These are phyloP conservation scores for Aspergillus ochraceoroseus DNA, from an alignment of 2,329 filamentous ascomycete genomes.

Conservation along the genomic window DNA sequence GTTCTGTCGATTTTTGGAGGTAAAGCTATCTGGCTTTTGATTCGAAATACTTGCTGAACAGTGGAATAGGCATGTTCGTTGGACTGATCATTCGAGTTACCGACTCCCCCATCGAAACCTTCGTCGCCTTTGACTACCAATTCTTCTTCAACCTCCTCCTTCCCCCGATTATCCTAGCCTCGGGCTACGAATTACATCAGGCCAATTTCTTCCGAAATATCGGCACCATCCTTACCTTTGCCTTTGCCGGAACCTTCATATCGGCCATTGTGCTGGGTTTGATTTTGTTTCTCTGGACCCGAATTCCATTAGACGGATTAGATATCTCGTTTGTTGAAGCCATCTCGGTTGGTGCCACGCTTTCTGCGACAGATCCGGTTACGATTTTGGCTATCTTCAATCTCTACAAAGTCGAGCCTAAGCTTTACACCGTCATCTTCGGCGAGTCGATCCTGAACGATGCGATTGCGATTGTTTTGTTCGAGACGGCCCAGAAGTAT, in stretches of 20 bases:
- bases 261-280: slow-evolving; percentile 91
- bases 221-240: slow-evolving; percentile 93
- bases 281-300: slow-evolving; percentile 83
- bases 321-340: slow-evolving; percentile 90
- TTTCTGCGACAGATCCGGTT: slow-evolving; percentile 94
- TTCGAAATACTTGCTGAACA: slow-evolving; percentile 12
- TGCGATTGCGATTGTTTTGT: slow-evolving; percentile 95
- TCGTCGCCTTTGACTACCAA: slow-evolving; percentile 96
- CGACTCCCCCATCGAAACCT: slow-evolving; percentile 76
- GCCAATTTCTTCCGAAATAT: slow-evolving; percentile 99
- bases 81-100: slow-evolving; percentile 81
- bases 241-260: slow-evolving; percentile 93
- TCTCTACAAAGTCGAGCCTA: slow-evolving; percentile 97
- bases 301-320: slow-evolving; percentile 77
- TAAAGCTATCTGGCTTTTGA: slow-evolving; percentile 36
- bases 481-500: slow-evolving; percentile 94
- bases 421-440: slow-evolving; percentile 97
- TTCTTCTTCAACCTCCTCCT: slow-evolving; percentile 99
- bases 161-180: slow-evolving; percentile 96
- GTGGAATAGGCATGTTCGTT: slow-evolving; percentile 76
- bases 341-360: slow-evolving; percentile 90
- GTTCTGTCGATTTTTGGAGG: slow-evolving; percentile 97
- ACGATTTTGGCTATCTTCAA: slow-evolving; percentile 99
- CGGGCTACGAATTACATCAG: slow-evolving; percentile 95
- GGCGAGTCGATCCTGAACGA: slow-evolving; percentile 98